Percentiles rank a stretch among this genome's conserved stretches.
Conservation (phyloP, 2,329 filamentous ascomycete species). For the Incumbomyces delicatus region DNA sequence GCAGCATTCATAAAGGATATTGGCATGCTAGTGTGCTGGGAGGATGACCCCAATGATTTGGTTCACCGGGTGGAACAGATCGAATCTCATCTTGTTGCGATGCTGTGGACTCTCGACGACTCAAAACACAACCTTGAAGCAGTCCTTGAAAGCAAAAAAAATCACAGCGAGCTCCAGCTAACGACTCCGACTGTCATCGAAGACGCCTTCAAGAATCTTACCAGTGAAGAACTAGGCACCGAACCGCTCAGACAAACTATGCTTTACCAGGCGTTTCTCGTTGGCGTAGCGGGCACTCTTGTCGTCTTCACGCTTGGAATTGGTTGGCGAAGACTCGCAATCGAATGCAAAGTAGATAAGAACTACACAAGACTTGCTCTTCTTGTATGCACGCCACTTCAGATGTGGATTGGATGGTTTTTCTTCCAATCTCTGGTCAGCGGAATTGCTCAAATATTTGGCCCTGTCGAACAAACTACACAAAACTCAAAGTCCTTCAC, state of each 20-base stretch:
- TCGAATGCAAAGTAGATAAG: conserved; percentile 45
- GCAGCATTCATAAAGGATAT: conserved; percentile 53
- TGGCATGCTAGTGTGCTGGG: conserved; percentile 55
- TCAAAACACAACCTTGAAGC: conserved; percentile 4
- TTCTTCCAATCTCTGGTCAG: conserved; percentile 39
- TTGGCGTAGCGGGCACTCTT: conserved; percentile 44
- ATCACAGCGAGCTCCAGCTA: conserved; percentile 3
- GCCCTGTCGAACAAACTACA: conserved; percentile 35
- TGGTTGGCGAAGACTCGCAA: conserved; percentile 47
- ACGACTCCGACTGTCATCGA: conserved; percentile 19
- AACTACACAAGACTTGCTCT: conserved; percentile 47
- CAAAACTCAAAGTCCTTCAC: conserved; percentile 40
- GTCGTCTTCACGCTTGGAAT: conserved; percentile 45
- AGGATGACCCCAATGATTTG: conserved; percentile 50
- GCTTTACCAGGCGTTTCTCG: conserved; percentile 47
- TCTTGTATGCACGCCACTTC: conserved; percentile 41
- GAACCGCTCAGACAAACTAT: conserved; percentile 40
- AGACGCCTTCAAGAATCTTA: conserved; percentile 15
- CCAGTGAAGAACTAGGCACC: conserved; percentile 31
- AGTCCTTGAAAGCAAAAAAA: conserved; percentile 13
- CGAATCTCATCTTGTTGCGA: conserved; percentile 45
- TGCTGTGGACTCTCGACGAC: conserved; percentile 41
- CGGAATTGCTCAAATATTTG: conserved; percentile 33
- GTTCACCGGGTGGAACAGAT: conserved; percentile 43
- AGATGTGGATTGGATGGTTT: conserved; percentile 49